phyloP scores from a whole-genome alignment of 768 basidiomycete species.

The Collybia mongolica region DNA sequence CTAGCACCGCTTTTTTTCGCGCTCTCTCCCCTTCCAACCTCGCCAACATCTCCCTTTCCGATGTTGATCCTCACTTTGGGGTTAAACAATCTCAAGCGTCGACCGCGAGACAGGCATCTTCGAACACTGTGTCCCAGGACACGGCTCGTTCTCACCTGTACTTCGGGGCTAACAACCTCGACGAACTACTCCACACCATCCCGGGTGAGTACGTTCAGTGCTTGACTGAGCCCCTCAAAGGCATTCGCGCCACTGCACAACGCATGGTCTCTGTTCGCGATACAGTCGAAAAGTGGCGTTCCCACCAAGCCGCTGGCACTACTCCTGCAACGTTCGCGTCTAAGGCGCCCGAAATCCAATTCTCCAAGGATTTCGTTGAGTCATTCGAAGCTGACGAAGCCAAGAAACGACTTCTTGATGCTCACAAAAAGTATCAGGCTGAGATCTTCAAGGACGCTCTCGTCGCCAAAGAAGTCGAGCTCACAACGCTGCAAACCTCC shows the following conservation, averaged over 20 bases:
- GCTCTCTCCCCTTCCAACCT: background rate
- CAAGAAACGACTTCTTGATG: background rate
- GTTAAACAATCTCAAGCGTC: no score
- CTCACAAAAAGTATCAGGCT: background rate
- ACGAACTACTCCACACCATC: slow-evolving; percentile 10
- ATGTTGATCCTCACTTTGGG: no score
- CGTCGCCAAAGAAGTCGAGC: background rate
- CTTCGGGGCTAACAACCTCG: background rate
- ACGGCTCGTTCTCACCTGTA: background rate
- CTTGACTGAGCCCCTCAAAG: slow-evolving; percentile 6
- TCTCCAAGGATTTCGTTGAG: background rate
- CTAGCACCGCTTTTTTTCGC: background rate
- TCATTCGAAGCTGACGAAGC: background rate
- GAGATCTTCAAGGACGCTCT: background rate
- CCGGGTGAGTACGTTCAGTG: slow-evolving; percentile 9
- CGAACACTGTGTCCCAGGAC: no score
- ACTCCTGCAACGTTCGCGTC: background rate
- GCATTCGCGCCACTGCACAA: background rate
- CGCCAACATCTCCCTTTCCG: no score
- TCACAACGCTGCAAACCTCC: background rate
- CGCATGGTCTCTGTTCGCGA: background rate
- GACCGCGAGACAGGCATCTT: background rate
- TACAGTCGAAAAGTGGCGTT: slow-evolving; percentile 2
- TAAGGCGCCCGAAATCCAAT: slow-evolving; percentile 1
- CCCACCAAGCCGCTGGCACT: slow-evolving; percentile 6